Percentiles rank a stretch among this genome's conserved stretches.
Conservation (phyloP, 805 yeast genomes). For the Ogataea methylovora region DNA sequence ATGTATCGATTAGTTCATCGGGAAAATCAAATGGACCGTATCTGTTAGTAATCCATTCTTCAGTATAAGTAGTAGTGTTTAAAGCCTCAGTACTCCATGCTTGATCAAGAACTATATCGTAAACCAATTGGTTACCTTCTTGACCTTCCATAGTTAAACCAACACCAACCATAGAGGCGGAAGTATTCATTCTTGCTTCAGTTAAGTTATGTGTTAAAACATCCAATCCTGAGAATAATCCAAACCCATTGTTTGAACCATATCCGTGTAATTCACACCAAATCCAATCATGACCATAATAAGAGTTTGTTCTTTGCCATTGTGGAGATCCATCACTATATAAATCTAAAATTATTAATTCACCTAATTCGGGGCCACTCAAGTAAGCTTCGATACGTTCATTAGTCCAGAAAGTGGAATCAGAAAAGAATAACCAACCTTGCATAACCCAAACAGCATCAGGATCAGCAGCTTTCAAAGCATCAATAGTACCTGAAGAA, state of each 20-base stretch:
- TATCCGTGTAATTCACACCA: conserved; percentile 7
- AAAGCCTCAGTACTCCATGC: conserved; percentile 4
- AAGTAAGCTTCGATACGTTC: conserved; percentile 5
- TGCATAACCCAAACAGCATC: conserved; percentile 7
- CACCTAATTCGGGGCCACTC: conserved; percentile 4
- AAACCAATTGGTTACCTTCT: conserved; percentile 6
- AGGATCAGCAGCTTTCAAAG: conserved; percentile 2
- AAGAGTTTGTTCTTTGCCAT: conserved; percentile 6
- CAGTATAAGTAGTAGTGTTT: conserved; percentile 1
- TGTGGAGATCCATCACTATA: conserved; percentile 5
- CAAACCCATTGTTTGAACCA: conserved; percentile 5
- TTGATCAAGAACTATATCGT: conserved; percentile 5
- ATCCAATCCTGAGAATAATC: conserved; percentile 4
- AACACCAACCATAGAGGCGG: conserved; percentile 6
- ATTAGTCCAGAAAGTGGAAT: conserved; percentile 3
- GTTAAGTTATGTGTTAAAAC: conserved; percentile 3
- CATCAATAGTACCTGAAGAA: conserved; percentile 3
- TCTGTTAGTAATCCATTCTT: conserved; percentile 2
- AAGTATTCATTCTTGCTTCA: conserved; percentile 1
- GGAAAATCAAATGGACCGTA: conserved; percentile 4
- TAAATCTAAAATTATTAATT: conserved; percentile 2
- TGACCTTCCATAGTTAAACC: conserved; percentile 7
- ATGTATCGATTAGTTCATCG: conserved; percentile 1
- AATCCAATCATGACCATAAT: conserved; percentile 6
- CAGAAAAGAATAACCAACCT: conserved; percentile 5